Conservation (phyloP, 306 rosid genomes). For the Sophora flavescens region DNA sequence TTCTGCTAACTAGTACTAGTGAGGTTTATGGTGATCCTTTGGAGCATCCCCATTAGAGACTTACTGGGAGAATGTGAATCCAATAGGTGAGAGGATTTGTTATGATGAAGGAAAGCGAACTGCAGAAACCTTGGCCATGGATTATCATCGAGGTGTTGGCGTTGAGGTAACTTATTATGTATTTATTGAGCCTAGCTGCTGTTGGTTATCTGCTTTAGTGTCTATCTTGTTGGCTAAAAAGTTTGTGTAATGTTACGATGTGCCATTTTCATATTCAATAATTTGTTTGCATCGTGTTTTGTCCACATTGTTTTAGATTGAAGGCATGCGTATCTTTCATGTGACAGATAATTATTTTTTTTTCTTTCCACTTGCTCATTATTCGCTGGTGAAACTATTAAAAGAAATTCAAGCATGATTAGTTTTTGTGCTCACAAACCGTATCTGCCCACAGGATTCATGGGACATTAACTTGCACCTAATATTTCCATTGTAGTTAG, state of each 20-base stretch:
- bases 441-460: no score
- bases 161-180: conserved; percentile 74
- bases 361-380: no score
- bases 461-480: no score
- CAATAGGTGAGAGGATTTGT: conserved; percentile 96
- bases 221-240: conserved; percentile 6
- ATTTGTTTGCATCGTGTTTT: neutral
- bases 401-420: no score
- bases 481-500: no score
- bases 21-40: conserved; percentile 98
- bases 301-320: no score
- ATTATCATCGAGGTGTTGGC: conserved; percentile 95
- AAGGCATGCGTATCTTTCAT: no score
- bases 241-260: neutral
- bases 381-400: no score
- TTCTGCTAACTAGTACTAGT: conserved; percentile 91
- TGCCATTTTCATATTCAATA: neutral
- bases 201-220: neutral
- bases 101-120: conserved; percentile 99
- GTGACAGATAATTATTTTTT: no score
- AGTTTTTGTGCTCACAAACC: no score
- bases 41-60: conserved; percentile 99
- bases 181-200: conserved; percentile 22
- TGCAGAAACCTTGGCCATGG: conserved; percentile 94
- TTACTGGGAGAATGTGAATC: conserved; percentile 98